phyloP scores from a whole-genome alignment of 352 stramenopile genomes.

The Aphanomyces euteiches region DNA sequence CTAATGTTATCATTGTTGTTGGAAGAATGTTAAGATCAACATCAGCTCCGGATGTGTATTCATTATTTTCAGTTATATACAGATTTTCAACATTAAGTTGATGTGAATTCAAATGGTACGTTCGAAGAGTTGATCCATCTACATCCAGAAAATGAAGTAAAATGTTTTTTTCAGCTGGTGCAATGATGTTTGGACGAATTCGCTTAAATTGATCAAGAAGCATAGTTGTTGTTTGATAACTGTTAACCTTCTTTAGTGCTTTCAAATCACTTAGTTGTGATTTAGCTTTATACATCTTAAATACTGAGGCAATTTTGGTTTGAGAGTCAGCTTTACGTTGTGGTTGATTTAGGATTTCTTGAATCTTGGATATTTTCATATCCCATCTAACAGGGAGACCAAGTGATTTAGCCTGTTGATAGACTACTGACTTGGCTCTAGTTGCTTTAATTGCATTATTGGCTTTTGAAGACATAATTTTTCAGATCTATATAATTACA shows the following conservation, averaged over 20 bases:
- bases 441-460: too few relatives aligned
- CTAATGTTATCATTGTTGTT: conserved; percentile 29
- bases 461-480: too few relatives aligned
- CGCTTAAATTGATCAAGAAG: conserved; percentile 32
- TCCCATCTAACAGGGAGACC: too few relatives aligned
- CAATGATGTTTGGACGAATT: conserved; percentile 34
- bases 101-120: conserved; percentile 34
- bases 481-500: too few relatives aligned
- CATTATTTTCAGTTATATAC: conserved; percentile 35
- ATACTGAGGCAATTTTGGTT: conserved; percentile 28
- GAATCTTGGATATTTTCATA: too few relatives aligned
- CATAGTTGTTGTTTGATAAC: conserved; percentile 31
- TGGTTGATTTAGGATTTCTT: too few relatives aligned
- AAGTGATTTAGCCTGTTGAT: too few relatives aligned
- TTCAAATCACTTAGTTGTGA: conserved; percentile 27
- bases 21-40: conserved; percentile 33
- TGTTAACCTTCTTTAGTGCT: conserved; percentile 29
- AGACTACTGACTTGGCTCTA: too few relatives aligned
- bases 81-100: conserved; percentile 35
- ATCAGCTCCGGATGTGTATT: conserved; percentile 36
- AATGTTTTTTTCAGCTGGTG: conserved; percentile 34
- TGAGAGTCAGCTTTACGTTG: conserved; percentile 12
- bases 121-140: conserved; percentile 29
- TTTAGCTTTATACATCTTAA: conserved; percentile 22
- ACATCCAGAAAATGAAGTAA: conserved; percentile 33